Evolutionary conservation across 2,329 filamentous ascomycete genomes (phyloP).

Genomic region (Septoria petroselini): DNA sequence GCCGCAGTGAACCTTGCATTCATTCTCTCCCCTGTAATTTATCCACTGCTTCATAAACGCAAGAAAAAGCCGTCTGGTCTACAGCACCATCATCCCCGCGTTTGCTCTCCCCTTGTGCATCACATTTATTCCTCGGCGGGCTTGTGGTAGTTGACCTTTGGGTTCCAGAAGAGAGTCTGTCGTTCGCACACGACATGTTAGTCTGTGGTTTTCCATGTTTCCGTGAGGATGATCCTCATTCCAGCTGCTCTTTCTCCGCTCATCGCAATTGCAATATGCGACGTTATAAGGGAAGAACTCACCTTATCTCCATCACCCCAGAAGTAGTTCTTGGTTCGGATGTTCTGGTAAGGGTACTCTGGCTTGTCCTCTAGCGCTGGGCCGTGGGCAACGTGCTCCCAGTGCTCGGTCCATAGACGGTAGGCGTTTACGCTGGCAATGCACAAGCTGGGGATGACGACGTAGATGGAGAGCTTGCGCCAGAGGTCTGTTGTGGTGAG

Average conservation of each 20-base stretch:
- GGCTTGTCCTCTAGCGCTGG: conserved; percentile 83
- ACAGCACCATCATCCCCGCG: too few relatives aligned
- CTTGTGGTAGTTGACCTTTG: conserved; percentile 83
- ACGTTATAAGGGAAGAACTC: conserved; percentile 37
- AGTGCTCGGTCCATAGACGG: conserved; percentile 90
- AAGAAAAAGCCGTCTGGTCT: too few relatives aligned
- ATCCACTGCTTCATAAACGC: too few relatives aligned
- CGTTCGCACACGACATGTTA: neutral
- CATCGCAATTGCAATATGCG: neutral
- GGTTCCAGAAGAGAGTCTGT: conserved; percentile 73
- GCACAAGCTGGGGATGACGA: conserved; percentile 68
- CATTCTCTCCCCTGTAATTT: too few relatives aligned
- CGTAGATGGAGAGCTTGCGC: conserved; percentile 92
- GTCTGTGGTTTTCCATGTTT: neutral
- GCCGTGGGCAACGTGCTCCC: conserved; percentile 89
- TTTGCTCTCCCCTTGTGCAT: neutral
- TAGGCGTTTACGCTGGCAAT: conserved; percentile 78
- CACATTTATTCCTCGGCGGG: conserved; percentile 2
- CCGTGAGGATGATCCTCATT: neutral
- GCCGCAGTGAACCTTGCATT: too few relatives aligned
- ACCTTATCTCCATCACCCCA: conserved; percentile 98
- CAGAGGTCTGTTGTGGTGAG: conserved; percentile 67
- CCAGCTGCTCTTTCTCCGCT: neutral
- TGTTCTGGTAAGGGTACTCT: conserved; percentile 97
- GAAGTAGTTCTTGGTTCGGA: conserved; percentile 90